Percentiles rank a stretch among this genome's conserved stretches.
Evolutionary conservation across 352 stramenopile species (phyloP).

Genomic region (Pythium phragmitis): DNA sequence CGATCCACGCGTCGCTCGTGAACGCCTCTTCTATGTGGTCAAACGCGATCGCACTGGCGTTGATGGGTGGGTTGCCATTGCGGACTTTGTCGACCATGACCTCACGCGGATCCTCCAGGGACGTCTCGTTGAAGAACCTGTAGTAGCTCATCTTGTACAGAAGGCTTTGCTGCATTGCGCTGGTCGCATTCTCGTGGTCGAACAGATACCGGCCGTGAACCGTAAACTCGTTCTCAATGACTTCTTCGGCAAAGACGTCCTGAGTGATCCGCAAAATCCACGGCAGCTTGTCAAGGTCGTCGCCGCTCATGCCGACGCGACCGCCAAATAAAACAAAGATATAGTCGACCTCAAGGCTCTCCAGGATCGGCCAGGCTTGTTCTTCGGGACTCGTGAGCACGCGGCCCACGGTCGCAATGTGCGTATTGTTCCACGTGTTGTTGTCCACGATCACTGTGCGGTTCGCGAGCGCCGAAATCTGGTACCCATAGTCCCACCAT

Average conservation of each 20-base stretch:
- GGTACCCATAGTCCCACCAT: slow-evolving; percentile 90
- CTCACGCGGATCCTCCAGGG: background rate
- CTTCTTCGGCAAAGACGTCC: slow-evolving; percentile 78
- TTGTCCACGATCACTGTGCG: slow-evolving; percentile 92
- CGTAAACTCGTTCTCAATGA: slow-evolving; percentile 88
- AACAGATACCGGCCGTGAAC: slow-evolving; percentile 86
- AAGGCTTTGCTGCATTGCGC: slow-evolving; percentile 89
- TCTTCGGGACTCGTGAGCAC: slow-evolving; percentile 71
- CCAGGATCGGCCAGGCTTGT: slow-evolving; percentile 64
- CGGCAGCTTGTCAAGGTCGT: slow-evolving; percentile 93
- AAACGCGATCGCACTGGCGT: slow-evolving; percentile 64
- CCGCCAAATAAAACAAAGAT: slow-evolving; percentile 79
- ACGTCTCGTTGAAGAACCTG: slow-evolving; percentile 82
- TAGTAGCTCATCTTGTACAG: slow-evolving; percentile 95
- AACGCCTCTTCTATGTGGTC: slow-evolving; percentile 91
- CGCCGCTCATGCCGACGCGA: slow-evolving; percentile 64
- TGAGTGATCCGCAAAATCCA: slow-evolving; percentile 93
- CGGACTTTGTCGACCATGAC: slow-evolving; percentile 11
- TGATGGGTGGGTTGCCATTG: slow-evolving; percentile 45
- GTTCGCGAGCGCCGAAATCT: slow-evolving; percentile 79
- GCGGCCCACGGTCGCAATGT: slow-evolving; percentile 94
- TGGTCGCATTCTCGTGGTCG: slow-evolving; percentile 59
- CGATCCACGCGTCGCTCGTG: slow-evolving; percentile 91
- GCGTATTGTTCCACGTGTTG: slow-evolving; percentile 97
- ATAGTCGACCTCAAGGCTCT: slow-evolving; percentile 80